phyloP scores from a whole-genome alignment of 1,284 basidiomycete species.

The Inonotus obliquus region DNA sequence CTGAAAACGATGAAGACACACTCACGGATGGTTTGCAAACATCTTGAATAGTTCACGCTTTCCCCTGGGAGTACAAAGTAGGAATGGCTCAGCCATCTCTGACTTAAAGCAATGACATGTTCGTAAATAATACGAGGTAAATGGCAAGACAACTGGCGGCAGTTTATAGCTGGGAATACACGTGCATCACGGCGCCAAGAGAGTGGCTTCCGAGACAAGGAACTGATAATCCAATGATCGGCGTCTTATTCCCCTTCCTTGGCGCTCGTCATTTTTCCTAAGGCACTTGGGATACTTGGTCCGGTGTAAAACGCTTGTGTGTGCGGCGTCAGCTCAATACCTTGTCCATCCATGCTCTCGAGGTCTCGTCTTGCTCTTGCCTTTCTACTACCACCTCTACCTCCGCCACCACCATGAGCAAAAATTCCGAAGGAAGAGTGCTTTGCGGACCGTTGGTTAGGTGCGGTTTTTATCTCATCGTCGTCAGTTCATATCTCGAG shows the following conservation, averaged over 20 bases:
- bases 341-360: not conserved
- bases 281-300: not conserved
- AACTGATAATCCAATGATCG: not conserved
- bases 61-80: no score
- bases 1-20: no score
- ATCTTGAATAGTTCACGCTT: no score
- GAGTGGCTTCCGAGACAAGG: not conserved
- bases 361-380: not conserved
- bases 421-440: not conserved
- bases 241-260: not conserved
- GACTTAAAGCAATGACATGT: no score
- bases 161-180: no score
- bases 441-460: constrained; percentile 20
- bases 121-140: no score
- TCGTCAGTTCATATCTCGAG: not conserved
- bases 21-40: no score
- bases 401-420: not conserved
- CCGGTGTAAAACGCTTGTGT: not conserved
- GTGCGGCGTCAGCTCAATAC: not conserved
- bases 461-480: constrained; percentile 1
- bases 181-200: no score
- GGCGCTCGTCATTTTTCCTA: not conserved
- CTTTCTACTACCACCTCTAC: not conserved
- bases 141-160: no score
- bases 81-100: no score